These are phyloP conservation scores for Penicillium sp. DNA, from an alignment of 2,329 filamentous ascomycete genomes.

Conservation along the genomic window DNA sequence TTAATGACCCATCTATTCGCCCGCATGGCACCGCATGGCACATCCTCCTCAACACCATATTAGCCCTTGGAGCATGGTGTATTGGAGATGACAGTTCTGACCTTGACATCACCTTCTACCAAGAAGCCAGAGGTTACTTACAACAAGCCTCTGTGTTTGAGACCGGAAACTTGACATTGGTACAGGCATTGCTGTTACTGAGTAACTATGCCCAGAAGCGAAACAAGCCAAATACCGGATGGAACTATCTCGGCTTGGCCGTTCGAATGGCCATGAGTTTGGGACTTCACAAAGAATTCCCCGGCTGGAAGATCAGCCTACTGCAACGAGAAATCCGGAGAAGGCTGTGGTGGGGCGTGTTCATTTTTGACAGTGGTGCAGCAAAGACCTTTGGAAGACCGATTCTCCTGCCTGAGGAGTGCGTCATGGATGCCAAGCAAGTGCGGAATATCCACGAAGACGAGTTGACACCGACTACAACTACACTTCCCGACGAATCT, in stretches of 20 bases:
- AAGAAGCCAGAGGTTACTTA: constrained; percentile 49
- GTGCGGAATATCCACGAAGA: constrained; percentile 50
- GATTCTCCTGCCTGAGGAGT: constrained; percentile 47
- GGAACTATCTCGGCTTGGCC: constrained; percentile 53
- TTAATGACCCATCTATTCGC: constrained; percentile 46
- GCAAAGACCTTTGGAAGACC: constrained; percentile 54
- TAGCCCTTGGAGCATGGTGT: constrained; percentile 50
- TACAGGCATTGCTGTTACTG: constrained; percentile 51
- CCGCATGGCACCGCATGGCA: constrained; percentile 48
- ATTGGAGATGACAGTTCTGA: constrained; percentile 44
- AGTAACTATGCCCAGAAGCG: constrained; percentile 55
- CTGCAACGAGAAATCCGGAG: constrained; percentile 45
- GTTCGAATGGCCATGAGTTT: constrained; percentile 53
- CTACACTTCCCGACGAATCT: constrained; percentile 38
- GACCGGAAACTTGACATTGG: constrained; percentile 51
- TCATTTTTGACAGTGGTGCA: constrained; percentile 53
- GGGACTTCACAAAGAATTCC: constrained; percentile 55
- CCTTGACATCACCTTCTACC: constrained; percentile 49
- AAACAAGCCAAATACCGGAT: constrained; percentile 54
- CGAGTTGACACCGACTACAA: constrained; percentile 41
- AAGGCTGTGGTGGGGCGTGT: constrained; percentile 47
- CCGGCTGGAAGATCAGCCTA: constrained; percentile 49
- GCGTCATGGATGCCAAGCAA: constrained; percentile 47
- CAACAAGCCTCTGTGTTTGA: constrained; percentile 51
- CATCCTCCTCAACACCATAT: constrained; percentile 48